Percentiles rank a stretch among this genome's conserved stretches.
These are phyloP conservation scores for Phaeomoniella chlamydospora DNA, from an alignment of 2,329 filamentous ascomycete genomes.

Conservation along the genomic window DNA sequence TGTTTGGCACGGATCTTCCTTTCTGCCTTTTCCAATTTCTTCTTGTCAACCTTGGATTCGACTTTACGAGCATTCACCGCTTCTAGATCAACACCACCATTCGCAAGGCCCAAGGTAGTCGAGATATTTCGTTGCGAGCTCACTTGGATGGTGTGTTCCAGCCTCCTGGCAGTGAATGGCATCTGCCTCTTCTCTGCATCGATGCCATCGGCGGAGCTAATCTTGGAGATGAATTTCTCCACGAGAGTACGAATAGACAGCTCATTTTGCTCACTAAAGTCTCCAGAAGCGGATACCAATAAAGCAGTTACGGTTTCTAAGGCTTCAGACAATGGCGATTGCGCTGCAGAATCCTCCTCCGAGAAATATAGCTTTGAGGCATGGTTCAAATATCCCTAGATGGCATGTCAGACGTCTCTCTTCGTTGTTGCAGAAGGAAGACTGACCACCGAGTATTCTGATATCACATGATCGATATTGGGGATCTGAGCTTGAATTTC, in stretches of 20 bases:
- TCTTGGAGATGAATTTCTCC: constrained; percentile 73
- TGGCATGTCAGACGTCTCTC: constrained; percentile 1
- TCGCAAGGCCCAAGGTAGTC: constrained; percentile 77
- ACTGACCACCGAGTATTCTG: constrained; percentile 67
- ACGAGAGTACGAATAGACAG: constrained; percentile 70
- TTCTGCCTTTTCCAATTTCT: constrained; percentile 98
- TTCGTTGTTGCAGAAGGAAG: not conserved
- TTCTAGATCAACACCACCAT: constrained; percentile 77
- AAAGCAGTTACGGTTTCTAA: constrained; percentile 74
- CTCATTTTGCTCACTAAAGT: constrained; percentile 57
- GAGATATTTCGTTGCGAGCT: constrained; percentile 91
- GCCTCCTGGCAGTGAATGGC: constrained; percentile 63
- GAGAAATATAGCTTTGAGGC: constrained; percentile 71
- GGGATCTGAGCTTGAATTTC: constrained; percentile 76
- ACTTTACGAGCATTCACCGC: constrained; percentile 87
- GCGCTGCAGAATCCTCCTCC: constrained; percentile 53
- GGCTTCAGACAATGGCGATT: constrained; percentile 70
- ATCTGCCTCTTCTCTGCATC: constrained; percentile 53
- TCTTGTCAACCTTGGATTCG: constrained; percentile 92
- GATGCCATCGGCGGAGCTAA: constrained; percentile 57
- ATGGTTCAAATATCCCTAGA: constrained; percentile 73
- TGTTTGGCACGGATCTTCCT: constrained; percentile 96
- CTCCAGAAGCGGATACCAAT: constrained; percentile 82
- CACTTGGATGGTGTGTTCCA: constrained; percentile 92
- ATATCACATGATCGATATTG: constrained; percentile 74